A percentile compares a stretch with the other conserved stretches of the same genome.
phyloP scores from a whole-genome alignment of 2,329 filamentous ascomycete genomes.

The Ophiostoma pallidulum region DNA sequence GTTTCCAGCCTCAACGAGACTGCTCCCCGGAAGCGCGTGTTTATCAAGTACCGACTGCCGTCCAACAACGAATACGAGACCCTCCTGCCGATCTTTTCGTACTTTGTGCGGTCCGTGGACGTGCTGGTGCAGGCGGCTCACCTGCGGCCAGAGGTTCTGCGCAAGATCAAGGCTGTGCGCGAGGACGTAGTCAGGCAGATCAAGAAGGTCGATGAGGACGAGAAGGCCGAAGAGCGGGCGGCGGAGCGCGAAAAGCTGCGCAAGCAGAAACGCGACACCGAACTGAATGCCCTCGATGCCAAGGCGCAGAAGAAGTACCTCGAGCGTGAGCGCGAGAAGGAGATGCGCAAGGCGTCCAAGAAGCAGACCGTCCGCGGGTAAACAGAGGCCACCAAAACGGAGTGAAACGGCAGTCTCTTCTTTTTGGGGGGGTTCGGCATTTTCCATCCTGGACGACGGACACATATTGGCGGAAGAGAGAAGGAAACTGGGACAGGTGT shows the following conservation, averaged over 20 bases:
- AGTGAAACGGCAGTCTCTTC: too few species aligned
- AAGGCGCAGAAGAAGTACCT: slow-evolving; percentile 81
- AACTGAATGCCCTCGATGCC: slow-evolving; percentile 65
- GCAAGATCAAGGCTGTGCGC: slow-evolving; percentile 71
- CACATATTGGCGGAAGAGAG: too few species aligned
- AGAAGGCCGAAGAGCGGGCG: slow-evolving; percentile 69
- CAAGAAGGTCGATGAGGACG: slow-evolving; percentile 67
- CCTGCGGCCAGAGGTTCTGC: slow-evolving; percentile 83
- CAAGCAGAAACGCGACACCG: slow-evolving; percentile 82
- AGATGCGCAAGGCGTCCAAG: slow-evolving; percentile 47
- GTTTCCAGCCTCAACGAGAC: slow-evolving; percentile 72
- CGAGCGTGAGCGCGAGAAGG: slow-evolving; percentile 71
- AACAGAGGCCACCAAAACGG: too few species aligned
- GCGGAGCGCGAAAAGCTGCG: slow-evolving; percentile 63
- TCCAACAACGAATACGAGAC: slow-evolving; percentile 51
- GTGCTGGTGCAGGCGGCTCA: slow-evolving; percentile 64
- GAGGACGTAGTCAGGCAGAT: slow-evolving; percentile 75
- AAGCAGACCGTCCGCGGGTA: slow-evolving; percentile 45
- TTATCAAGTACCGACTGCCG: slow-evolving; percentile 64
- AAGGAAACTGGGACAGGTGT: too few species aligned
- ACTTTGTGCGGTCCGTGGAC: slow-evolving; percentile 81
- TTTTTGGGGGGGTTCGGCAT: too few species aligned
- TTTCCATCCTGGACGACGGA: too few species aligned
- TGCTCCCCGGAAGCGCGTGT: slow-evolving; percentile 73
- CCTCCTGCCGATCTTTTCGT: slow-evolving; percentile 66